These are phyloP conservation scores for Tephrocybe rancida DNA, from an alignment of 768 basidiomycete species.

Conservation along the genomic window DNA sequence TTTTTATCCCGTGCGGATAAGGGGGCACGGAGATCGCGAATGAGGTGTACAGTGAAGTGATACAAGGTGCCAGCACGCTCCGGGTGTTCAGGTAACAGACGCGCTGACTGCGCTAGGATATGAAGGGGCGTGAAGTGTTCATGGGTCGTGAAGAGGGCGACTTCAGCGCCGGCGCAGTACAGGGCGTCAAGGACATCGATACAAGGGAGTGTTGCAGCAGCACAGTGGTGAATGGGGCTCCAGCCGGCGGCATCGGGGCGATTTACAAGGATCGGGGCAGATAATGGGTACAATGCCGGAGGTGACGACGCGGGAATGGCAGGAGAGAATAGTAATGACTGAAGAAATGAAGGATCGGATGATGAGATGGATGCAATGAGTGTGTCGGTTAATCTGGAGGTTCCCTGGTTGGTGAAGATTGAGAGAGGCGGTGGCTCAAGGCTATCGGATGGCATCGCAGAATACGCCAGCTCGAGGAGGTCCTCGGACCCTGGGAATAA, in stretches of 20 bases:
- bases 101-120: slow-evolving; percentile 52
- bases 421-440: slow-evolving; percentile 43
- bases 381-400: slow-evolving; percentile 45
- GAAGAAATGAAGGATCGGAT: slow-evolving; percentile 51
- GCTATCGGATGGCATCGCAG: slow-evolving; percentile 39
- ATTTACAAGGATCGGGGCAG: slow-evolving; percentile 65
- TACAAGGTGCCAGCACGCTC: slow-evolving; percentile 45
- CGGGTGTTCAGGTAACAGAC: slow-evolving; percentile 32
- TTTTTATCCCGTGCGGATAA: slow-evolving; percentile 64
- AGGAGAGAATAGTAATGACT: slow-evolving; percentile 57
- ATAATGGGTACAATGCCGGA: slow-evolving; percentile 42
- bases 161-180: slow-evolving; percentile 76
- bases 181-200: slow-evolving; percentile 67
- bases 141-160: slow-evolving; percentile 64
- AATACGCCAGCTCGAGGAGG: slow-evolving; percentile 37
- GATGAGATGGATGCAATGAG: slow-evolving; percentile 57
- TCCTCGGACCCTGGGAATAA: slow-evolving; percentile 36
- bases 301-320: slow-evolving; percentile 39
- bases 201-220: slow-evolving; percentile 54
- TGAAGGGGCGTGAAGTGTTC: slow-evolving; percentile 73
- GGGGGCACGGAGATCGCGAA: slow-evolving; percentile 70
- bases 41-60: slow-evolving; percentile 66
- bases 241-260: slow-evolving; percentile 67
- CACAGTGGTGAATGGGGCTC: slow-evolving; percentile 75
- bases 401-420: slow-evolving; percentile 43